Evolutionary conservation across 495 filamentous ascomycete species (phyloP).

Genomic region (Pyrenopolyporus hunteri): DNA sequence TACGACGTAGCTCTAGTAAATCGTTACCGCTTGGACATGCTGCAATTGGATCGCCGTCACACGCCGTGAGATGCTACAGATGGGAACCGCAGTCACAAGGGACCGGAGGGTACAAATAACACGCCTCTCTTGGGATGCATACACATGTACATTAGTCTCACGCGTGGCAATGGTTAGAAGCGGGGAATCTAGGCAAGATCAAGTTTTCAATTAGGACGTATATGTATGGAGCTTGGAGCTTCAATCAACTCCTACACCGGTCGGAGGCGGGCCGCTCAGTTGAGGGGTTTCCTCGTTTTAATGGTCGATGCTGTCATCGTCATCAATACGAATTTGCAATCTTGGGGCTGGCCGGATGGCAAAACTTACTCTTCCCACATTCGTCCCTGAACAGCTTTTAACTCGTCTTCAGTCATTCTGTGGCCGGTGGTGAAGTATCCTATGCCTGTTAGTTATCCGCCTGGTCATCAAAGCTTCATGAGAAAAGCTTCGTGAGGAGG

Average conservation of each 20-base stretch:
- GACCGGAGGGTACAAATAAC: slow-evolving; percentile 22
- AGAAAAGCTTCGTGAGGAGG: no score
- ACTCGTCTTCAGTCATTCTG: slow-evolving; percentile 83
- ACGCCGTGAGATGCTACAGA: slow-evolving; percentile 28
- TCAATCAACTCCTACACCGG: slow-evolving; percentile 28
- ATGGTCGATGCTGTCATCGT: slow-evolving; percentile 54
- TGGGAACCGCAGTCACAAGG: slow-evolving; percentile 32
- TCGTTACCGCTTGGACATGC: slow-evolving; percentile 37
- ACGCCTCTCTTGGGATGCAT: slow-evolving; percentile 30
- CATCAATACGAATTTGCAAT: slow-evolving; percentile 35
- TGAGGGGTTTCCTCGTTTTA: slow-evolving; percentile 33
- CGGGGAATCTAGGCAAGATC: slow-evolving; percentile 32
- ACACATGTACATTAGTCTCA: slow-evolving; percentile 31
- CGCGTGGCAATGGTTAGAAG: slow-evolving; percentile 37
- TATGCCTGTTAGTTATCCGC: slow-evolving; percentile 42
- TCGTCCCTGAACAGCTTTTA: slow-evolving; percentile 82
- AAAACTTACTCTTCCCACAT: slow-evolving; percentile 90
- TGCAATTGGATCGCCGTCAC: slow-evolving; percentile 34
- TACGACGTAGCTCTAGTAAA: slow-evolving; percentile 25
- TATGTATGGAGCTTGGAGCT: slow-evolving; percentile 16
- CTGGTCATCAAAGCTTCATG: no score
- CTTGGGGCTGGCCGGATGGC: slow-evolving; percentile 13
- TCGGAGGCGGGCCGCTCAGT: slow-evolving; percentile 24
- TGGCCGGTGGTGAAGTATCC: slow-evolving; percentile 89
- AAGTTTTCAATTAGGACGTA: slow-evolving; percentile 31